Evolutionary conservation across 2,329 filamentous ascomycete species (phyloP).

Genomic region (Drechslerella coelobrocha): DNA sequence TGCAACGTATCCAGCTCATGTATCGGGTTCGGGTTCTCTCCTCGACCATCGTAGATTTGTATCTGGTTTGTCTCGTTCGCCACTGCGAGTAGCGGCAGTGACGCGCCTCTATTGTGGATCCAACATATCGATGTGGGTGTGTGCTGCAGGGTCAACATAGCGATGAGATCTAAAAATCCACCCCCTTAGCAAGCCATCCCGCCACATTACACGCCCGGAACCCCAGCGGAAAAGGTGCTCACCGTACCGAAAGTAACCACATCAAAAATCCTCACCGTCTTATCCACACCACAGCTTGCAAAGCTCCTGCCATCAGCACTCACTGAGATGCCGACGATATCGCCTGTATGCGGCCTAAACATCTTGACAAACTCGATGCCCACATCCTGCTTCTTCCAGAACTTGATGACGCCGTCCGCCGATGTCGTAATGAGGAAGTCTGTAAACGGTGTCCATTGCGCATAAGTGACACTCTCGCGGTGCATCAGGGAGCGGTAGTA

Average conservation of each 20-base stretch:
- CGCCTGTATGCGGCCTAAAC: slow-evolving; percentile 86
- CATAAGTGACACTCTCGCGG: slow-evolving; percentile 88
- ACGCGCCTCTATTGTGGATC: slow-evolving; percentile 88
- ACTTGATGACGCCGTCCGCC: slow-evolving; percentile 94
- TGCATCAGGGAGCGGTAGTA: slow-evolving; percentile 99
- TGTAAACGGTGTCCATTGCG: slow-evolving; percentile 85
- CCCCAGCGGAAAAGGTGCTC: slow-evolving; percentile 35
- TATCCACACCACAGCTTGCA: slow-evolving; percentile 82
- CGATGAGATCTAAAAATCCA: slow-evolving; percentile 69
- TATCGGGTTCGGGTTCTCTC: slow-evolving; percentile 76
- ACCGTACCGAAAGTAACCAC: slow-evolving; percentile 76
- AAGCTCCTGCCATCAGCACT: slow-evolving; percentile 92
- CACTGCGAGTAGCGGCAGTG: slow-evolving; percentile 82
- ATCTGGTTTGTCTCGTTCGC: slow-evolving; percentile 77
- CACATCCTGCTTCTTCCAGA: slow-evolving; percentile 94
- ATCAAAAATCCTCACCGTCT: slow-evolving; percentile 80
- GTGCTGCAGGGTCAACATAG: slow-evolving; percentile 80
- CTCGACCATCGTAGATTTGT: slow-evolving; percentile 85
- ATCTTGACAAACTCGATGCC: slow-evolving; percentile 98
- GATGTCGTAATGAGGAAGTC: slow-evolving; percentile 97
- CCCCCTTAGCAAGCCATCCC: slow-evolving; percentile 6
- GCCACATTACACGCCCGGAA: background rate
- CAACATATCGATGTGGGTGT: slow-evolving; percentile 83
- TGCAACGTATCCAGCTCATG: slow-evolving; percentile 83
- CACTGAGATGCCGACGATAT: slow-evolving; percentile 81